These are phyloP conservation scores for Agapanthus africanus DNA, from an alignment of 106 monocot species.

Conservation along the genomic window DNA sequence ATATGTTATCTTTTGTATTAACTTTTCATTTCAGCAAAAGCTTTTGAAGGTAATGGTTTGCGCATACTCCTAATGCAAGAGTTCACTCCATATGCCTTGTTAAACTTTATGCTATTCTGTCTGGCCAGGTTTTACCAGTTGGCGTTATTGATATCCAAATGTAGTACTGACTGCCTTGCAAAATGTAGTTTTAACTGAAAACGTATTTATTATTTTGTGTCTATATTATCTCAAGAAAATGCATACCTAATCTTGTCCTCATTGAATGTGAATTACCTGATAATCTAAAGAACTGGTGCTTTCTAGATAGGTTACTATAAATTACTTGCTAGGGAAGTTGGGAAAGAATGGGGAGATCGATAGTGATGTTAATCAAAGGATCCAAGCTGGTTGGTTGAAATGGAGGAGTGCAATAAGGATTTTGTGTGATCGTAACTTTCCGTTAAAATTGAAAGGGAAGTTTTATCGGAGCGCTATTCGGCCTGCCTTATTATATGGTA, in stretches of 20 bases:
- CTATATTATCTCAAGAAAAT: too few relatives aligned
- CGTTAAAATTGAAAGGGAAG: too few relatives aligned
- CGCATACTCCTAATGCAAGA: not conserved
- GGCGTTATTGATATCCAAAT: not conserved
- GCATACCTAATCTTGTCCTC: not conserved
- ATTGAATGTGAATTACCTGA: not conserved
- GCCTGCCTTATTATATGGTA: too few relatives aligned
- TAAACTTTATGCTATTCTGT: not conserved
- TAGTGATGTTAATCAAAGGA: too few relatives aligned
- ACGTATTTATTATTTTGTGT: not conserved
- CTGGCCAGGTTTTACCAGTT: not conserved
- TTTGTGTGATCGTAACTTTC: too few relatives aligned
- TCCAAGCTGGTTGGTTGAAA: too few relatives aligned
- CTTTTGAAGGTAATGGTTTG: not conserved
- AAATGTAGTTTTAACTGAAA: not conserved
- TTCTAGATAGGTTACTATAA: conserved; percentile 49
- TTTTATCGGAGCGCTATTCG: too few relatives aligned
- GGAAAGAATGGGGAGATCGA: too few relatives aligned
- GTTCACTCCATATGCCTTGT: not conserved
- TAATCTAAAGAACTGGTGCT: not conserved
- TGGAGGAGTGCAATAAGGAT: too few relatives aligned
- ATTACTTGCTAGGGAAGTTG: conserved; percentile 52
- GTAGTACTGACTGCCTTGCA: not conserved
- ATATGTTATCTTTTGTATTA: not conserved
- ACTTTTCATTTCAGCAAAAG: not conserved